Evolutionary conservation across 257 asterid species (phyloP), one percentile per base, ranked within the genome.

Genomic region (Solanum arcanum): DNA sequence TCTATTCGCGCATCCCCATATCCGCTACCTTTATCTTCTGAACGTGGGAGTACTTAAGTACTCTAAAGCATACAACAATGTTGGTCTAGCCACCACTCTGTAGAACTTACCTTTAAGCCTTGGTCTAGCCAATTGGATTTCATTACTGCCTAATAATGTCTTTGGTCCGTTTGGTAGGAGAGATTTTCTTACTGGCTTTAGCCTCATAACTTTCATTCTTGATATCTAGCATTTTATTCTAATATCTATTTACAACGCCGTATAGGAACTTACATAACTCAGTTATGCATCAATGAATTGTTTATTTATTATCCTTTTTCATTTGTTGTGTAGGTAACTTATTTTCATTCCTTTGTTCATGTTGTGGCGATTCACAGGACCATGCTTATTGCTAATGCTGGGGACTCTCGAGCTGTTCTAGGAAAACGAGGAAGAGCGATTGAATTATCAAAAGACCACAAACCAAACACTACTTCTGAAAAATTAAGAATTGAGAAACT

Each of bases 371-470:
- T 68, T 75, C 27, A 82, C 92, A 95, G 98, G 93, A 94, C 90
- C 15, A 70, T 96, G 96, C 81, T 91, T 83, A 91, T 94, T 46
- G 98, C 98, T 8, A 96, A 96, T 86, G 98, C 96, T 23, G 98
- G 99, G 76, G 96, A 95, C 90, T 95, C 98, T 12, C 93, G 98
- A 86, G 98, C 98, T 7, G 97, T 96, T 13, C 93, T 94, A 14
- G 98, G 98, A 15, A 95, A 93, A 89, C 88, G 98, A 89, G 98
- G 98, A 88, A 91, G 95, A 89, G 98, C 97, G 3, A 90, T 95
- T 21, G 98, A 93, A 84, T 29, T 96, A n/a, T 94, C 99, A 3
- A 96, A 92, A 88, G 98, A 96, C 76, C 98, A 96, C 91, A 95
- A 95, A 87, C 99, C 97, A 9, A 93, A 93, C 77, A 90, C 93